Evolutionary conservation across 495 filamentous ascomycete genomes (phyloP).

Genomic region (Pyronema omphalodes): DNA sequence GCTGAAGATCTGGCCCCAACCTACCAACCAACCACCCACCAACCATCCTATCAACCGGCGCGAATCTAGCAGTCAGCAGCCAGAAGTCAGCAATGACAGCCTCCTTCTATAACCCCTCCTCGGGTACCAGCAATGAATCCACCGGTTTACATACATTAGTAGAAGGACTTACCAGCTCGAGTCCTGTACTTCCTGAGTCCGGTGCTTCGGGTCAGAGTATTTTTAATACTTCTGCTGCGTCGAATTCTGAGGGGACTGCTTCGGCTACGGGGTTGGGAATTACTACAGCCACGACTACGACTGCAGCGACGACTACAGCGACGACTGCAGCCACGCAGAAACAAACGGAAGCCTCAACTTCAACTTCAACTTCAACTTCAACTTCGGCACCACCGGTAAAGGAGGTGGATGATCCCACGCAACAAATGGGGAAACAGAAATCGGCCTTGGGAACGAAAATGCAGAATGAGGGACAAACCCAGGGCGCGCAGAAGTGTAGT

Average conservation of each 20-base stretch:
- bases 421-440: slow-evolving; percentile 16
- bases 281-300: background rate
- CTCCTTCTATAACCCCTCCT: background rate
- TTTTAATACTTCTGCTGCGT: no score
- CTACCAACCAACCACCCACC: no score
- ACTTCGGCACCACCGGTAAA: no score
- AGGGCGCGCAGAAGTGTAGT: slow-evolving; percentile 22
- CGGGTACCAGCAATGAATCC: background rate
- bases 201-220: slow-evolving; percentile 4
- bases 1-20: no score
- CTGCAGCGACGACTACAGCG: slow-evolving; percentile 3
- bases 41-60: no score
- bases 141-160: slow-evolving; percentile 3
- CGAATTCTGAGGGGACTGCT: slow-evolving; percentile 6
- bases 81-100: background rate
- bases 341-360: no score
- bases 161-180: background rate
- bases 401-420: slow-evolving; percentile 28
- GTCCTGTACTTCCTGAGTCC: background rate
- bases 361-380: no score
- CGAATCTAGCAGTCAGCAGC: no score
- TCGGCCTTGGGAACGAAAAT: slow-evolving; percentile 21
- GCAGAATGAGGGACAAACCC: slow-evolving; percentile 23
- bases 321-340: no score
- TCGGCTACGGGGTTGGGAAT: slow-evolving; percentile 4